Base-by-base conservation (phyloP, 352 stramenopile species). In the Pythium pyrilobum region DNA sequence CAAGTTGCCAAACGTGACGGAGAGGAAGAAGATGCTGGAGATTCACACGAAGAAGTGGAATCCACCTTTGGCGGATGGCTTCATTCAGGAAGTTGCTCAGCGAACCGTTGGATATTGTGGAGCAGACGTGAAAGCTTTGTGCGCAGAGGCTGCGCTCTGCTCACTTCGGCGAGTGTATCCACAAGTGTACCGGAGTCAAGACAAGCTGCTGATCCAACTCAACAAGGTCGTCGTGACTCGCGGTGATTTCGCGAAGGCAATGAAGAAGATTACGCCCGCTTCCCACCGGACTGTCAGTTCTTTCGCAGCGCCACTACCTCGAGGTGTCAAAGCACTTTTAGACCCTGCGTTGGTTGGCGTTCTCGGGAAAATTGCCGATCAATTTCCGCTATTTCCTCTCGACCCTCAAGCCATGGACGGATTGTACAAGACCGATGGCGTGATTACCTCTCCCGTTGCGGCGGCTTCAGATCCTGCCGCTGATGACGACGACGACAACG, bases 81-180 rank as follows among this genome's bases (percentile, higher is more conserved):
- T 95, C 52, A 24, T 88, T 12, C 66, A 89, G 13, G 78, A 94
- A 34, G 67, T 97, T 21, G 83, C 86, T 0, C 79, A 94, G 34
- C 69, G 76, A 29, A 96, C 90, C 0, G 78, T 88, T 9, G 89
- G 90, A 9, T 97, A 96, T 52, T 97, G 87, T 36, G 90, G 90
- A 27, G 90, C 90, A 2, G 90, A 97, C 49, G 77, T 97, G 40
- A 97, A 96, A 57, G 87, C 89, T 9, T 66, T 97, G 6, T 97
- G 89, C 47, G 75, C 86, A 1, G 90, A 97, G 53, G 82, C 90
- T 2, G 87, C 87, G 5, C 61, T 97, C n/a, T 92, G 82, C 47
- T 83, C 88, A n/a, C 54, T 97, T 32, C 71, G 86, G 24, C 74
- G 89, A 15, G 71, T 81, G 24, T 96, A 95, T 46, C 87, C 85